Base-by-base conservation (phyloP, 2,329 filamentous ascomycete species). In the Pyrenophora seminiperda region DNA sequence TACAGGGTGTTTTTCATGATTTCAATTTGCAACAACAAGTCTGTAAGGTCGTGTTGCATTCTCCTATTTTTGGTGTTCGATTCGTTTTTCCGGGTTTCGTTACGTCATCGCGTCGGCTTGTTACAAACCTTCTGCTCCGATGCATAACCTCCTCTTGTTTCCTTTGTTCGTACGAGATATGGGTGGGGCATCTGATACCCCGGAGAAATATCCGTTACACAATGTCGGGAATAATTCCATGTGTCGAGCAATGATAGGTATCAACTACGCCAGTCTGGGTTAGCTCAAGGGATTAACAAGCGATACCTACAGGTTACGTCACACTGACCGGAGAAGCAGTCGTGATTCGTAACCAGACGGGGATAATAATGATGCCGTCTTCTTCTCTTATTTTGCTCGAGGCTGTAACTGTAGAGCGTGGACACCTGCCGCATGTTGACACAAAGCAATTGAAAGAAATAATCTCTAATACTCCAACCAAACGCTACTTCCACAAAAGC, bases 231-330 rank as follows among this genome's bases (percentile, higher is more conserved):
- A 15, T 7, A 15, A 11, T 1, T 4, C 24, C 24, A 27, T 3
- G 10, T 29, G 41, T 20, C 18, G 33, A 39, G 40, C n/a, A 22
- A 39, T 46, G 34, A 36, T 24, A 4, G 17, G 9, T n/a, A n/a
- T n/a, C n/a, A n/a, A 17, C 41, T 30, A 40, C 18, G 17, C 47
- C 17, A 30, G n/a, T 19, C 13, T 18, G 19, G 41, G 47, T 29
- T 50, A 46, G 41, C 22, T 22, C 10, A 4, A 7, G 19, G 17
- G 3, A 15, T 34, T 45, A 40, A 34, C 18, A 34, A 31, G 29
- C 20, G 15, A 19, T 14, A 30, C 36, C 18, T 37, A n/a, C n/a
- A n/a, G n/a, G n/a, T n/a, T n/a, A 50, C 47, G 47, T 50, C 47
- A 50, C 29, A 22, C 4, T 24, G 42, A 40, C 47, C 41, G 29